Percentiles rank a stretch among this genome's conserved stretches.
Evolutionary conservation across 345 rosid species (phyloP).

Genomic region (Heritiera fomes): DNA sequence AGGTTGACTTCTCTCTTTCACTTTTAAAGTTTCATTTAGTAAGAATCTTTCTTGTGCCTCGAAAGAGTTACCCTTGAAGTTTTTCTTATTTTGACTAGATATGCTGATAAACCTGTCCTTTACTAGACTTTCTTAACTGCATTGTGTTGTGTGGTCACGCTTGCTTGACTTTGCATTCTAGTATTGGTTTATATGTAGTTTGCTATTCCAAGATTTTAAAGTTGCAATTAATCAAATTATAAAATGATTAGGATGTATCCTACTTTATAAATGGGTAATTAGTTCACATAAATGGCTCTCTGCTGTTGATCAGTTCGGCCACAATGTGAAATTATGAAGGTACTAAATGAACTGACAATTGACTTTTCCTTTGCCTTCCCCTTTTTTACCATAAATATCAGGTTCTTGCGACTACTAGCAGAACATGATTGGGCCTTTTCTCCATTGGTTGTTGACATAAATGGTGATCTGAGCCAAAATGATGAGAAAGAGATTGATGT

Average conservation of each 20-base stretch:
- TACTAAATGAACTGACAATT: slow-evolving; percentile 1
- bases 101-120: neutral
- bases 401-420: slow-evolving; percentile 79
- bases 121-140: neutral
- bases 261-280: neutral
- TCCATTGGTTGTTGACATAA: slow-evolving; percentile 79
- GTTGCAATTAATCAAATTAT: neutral
- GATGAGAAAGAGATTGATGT: slow-evolving; percentile 80
- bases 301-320: slow-evolving; percentile 3
- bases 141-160: neutral
- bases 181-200: neutral
- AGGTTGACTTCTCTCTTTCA: slow-evolving; percentile 45
- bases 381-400: slow-evolving; percentile 28
- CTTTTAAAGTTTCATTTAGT: neutral
- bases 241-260: slow-evolving; percentile 1
- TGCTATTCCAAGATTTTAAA: neutral
- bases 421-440: slow-evolving; percentile 86
- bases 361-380: neutral
- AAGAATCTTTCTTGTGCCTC: neutral
- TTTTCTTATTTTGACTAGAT: slow-evolving; percentile 4
- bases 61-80: neutral
- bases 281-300: neutral
- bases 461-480: slow-evolving; percentile 63
- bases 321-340: neutral
- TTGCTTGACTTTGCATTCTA: slow-evolving; percentile 4